Evolutionary conservation across 2,329 filamentous ascomycete species (phyloP).

Genomic region (Mycosphaerella sp.): DNA sequence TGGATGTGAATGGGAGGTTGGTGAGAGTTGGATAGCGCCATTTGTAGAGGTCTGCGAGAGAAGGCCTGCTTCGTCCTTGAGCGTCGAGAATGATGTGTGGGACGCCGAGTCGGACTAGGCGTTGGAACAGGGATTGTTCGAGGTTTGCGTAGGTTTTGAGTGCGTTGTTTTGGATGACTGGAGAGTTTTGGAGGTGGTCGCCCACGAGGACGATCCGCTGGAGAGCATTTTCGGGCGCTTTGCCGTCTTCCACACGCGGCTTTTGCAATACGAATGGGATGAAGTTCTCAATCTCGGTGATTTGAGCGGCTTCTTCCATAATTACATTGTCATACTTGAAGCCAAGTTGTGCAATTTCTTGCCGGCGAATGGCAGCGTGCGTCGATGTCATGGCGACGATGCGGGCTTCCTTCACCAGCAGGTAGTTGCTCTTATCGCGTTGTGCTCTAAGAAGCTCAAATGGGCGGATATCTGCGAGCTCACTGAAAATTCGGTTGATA

Average conservation of each 20-base stretch:
- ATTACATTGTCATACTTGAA: conserved; percentile 97
- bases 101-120: conserved; percentile 85
- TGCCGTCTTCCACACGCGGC: conserved; percentile 19
- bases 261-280: conserved; percentile 91
- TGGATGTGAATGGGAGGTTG: conserved; percentile 69
- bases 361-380: conserved; percentile 87
- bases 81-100: conserved; percentile 84
- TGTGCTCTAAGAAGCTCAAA: conserved; percentile 89
- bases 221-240: conserved; percentile 58
- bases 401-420: conserved; percentile 90
- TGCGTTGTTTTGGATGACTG: conserved; percentile 87
- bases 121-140: conserved; percentile 89
- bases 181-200: conserved; percentile 94
- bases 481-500: conserved; percentile 81
- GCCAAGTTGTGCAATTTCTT: conserved; percentile 83
- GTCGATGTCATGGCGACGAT: conserved; percentile 99
- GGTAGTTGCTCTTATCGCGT: conserved; percentile 90
- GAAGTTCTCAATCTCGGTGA: conserved; percentile 96
- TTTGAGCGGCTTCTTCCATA: conserved; percentile 97
- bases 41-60: conserved; percentile 80
- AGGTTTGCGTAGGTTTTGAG: conserved; percentile 94
- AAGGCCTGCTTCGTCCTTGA: conserved; percentile 83
- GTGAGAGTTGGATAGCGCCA: conserved; percentile 84
- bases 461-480: conserved; percentile 85
- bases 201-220: conserved; percentile 89